A percentile compares a stretch with the other conserved stretches of the same genome.
Conservation (phyloP, 371 early-diverging fungal genomes). For the Rhizomucor pusillus region DNA sequence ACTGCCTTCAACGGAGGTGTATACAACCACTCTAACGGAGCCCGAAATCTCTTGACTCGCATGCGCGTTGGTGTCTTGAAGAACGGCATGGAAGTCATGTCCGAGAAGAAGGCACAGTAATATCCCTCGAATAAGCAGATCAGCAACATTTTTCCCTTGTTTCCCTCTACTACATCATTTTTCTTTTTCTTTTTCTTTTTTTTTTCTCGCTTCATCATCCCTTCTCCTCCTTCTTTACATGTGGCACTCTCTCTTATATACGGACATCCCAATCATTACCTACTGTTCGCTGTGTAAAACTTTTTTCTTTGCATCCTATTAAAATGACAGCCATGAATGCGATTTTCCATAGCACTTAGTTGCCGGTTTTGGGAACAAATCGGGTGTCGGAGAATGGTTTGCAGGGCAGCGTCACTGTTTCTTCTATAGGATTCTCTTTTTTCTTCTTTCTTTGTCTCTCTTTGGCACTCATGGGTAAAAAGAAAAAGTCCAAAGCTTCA, state of each 20-base stretch:
- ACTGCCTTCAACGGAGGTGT: slow-evolving; percentile 86
- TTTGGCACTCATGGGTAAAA: slow-evolving; percentile 34
- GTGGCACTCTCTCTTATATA: too few relatives aligned
- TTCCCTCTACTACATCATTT: not conserved
- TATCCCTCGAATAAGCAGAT: too few relatives aligned
- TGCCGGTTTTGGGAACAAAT: too few relatives aligned
- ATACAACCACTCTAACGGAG: slow-evolving; percentile 83
- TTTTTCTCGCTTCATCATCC: not conserved
- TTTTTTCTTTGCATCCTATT: too few relatives aligned
- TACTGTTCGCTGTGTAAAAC: too few relatives aligned
- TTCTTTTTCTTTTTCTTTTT: not conserved
- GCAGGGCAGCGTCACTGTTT: too few relatives aligned
- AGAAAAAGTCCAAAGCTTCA: slow-evolving; percentile 41
- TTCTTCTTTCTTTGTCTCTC: slow-evolving; percentile 4
- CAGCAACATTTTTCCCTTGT: not conserved
- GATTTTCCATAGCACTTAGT: too few relatives aligned
- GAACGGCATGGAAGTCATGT: slow-evolving; percentile 12
- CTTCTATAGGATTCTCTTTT: slow-evolving; percentile 3
- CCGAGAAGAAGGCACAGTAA: too few relatives aligned
- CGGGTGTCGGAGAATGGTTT: too few relatives aligned
- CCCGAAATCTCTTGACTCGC: slow-evolving; percentile 73
- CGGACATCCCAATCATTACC: too few relatives aligned
- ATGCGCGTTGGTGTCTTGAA: slow-evolving; percentile 70
- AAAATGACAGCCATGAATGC: too few relatives aligned
- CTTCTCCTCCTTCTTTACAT: not conserved